Base-by-base conservation (phyloP, 345 rosid species). In the Pugionium dolabratum region DNA sequence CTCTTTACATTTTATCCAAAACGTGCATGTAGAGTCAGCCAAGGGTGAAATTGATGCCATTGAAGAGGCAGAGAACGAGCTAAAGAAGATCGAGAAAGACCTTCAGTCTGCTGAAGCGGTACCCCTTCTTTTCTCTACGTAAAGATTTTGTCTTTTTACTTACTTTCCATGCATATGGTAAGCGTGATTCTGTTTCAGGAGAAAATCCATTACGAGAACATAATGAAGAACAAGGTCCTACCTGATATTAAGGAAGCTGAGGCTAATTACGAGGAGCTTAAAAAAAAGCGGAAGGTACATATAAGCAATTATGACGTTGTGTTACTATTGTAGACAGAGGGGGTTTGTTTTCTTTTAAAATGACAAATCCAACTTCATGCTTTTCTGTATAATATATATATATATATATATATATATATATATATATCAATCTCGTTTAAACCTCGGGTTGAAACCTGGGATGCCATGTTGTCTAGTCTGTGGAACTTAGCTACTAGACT, bases 211-310 rank as follows among this genome's bases (percentile, higher is more conserved):
- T 93, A 93, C 71, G 90, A 88, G 82, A 68, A 77, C 50, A 41
- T 90, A 56, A 93, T 93, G 98, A 66, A 73, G 34, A 80, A 57
- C 51, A 90, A 85, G 81, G 98, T 93, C 75, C 77, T 85, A 44
- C 79, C 79, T 63, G 85, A 76, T 67, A 86, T 93, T 65, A 75
- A 85, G 72, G 76, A 41, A 44, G 90, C 97, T 9, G 94, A 90
- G 83, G 78, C 78, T 62, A 67, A 69, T 40, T 76, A 77, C 67
- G 72, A 7, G 70, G 82, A 80, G 66, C 90, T 93, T 72, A 78
- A 82, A 77, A 78, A 43, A 36, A 77, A 68, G 28, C 89, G 86
- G 9, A 79, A 75, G 86, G 98, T 92, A 68, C 66, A 50, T 1
- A 32, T 33, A 56, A 41, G 46, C 50, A 39, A 37, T 18, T 47